Percentiles rank a stretch among this genome's conserved stretches.
These are phyloP conservation scores for Aspergillus versicolor DNA, from an alignment of 2,329 filamentous ascomycete species.

Conservation along the genomic window DNA sequence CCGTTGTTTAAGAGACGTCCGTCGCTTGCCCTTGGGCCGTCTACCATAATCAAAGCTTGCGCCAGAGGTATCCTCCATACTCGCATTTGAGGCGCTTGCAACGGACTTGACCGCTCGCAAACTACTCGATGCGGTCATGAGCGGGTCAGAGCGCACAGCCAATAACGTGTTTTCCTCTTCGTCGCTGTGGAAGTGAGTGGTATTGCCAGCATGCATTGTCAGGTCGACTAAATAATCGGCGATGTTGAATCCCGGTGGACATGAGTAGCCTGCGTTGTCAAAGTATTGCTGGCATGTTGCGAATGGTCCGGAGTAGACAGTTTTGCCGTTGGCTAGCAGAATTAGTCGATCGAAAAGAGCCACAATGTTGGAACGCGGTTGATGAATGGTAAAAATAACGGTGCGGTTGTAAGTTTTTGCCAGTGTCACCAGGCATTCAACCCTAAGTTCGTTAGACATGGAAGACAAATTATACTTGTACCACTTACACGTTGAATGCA, in stretches of 20 bases:
- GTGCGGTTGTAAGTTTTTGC: conserved; percentile 97
- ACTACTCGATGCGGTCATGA: conserved; percentile 78
- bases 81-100: conserved; percentile 75
- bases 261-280: conserved; percentile 85
- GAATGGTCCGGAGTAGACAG: conserved; percentile 93
- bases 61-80: conserved; percentile 66
- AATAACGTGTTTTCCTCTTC: conserved; percentile 55
- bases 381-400: conserved; percentile 97
- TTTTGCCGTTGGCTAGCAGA: conserved; percentile 80
- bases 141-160: conserved; percentile 59
- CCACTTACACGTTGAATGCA: conserved; percentile 76
- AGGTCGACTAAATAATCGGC: conserved; percentile 96
- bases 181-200: conserved; percentile 53
- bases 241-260: conserved; percentile 96
- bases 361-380: conserved; percentile 96
- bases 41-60: conserved; percentile 60
- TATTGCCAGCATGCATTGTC: conserved; percentile 83
- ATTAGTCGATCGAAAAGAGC: conserved; percentile 94
- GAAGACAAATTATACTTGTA: too few relatives aligned
- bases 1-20: conserved; percentile 76
- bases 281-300: conserved; percentile 88
- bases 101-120: conserved; percentile 87
- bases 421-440: conserved; percentile 90
- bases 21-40: conserved; percentile 68
- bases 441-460: conserved; percentile 23